Conservation (phyloP, 306 rosid species). For the Dryas alaskensis region DNA sequence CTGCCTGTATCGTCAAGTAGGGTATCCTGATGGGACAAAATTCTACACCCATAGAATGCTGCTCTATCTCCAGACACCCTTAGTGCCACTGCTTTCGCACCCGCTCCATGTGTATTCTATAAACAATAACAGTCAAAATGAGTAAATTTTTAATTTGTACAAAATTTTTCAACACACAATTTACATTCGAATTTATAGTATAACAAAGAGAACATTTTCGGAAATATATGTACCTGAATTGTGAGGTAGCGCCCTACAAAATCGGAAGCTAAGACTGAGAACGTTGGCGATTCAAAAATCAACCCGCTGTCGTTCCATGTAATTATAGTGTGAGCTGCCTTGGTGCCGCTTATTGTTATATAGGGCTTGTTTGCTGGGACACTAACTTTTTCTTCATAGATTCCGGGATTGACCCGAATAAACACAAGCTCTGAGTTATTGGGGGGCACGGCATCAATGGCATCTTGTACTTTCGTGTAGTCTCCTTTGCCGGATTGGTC, state of each 20-base stretch:
- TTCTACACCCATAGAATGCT: conserved; percentile 44
- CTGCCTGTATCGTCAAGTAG: conserved; percentile 48
- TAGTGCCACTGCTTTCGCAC: conserved; percentile 49
- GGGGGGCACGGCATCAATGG: conserved; percentile 44
- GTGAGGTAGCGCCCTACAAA: conserved; percentile 48
- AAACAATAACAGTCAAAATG: neutral
- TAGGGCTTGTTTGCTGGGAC: conserved; percentile 51
- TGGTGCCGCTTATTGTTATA: conserved; percentile 46
- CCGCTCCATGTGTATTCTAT: conserved; percentile 39
- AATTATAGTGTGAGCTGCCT: conserved; percentile 25
- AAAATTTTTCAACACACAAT: no score
- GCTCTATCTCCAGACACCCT: conserved; percentile 47
- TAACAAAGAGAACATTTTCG: neutral
- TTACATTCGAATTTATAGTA: neutral
- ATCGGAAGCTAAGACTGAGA: conserved; percentile 46
- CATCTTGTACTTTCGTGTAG: conserved; percentile 44
- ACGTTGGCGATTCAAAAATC: conserved; percentile 39
- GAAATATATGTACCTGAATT: conserved; percentile 36
- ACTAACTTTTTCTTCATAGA: conserved; percentile 38
- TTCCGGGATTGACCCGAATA: conserved; percentile 37
- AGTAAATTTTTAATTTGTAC: neutral
- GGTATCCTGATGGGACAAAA: conserved; percentile 48
- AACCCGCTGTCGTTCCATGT: conserved; percentile 43
- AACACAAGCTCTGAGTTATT: conserved; percentile 44
- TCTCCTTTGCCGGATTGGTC: conserved; percentile 47